Conservation (phyloP, 2,329 filamentous ascomycete species). For the Botrytis deweyae region DNA sequence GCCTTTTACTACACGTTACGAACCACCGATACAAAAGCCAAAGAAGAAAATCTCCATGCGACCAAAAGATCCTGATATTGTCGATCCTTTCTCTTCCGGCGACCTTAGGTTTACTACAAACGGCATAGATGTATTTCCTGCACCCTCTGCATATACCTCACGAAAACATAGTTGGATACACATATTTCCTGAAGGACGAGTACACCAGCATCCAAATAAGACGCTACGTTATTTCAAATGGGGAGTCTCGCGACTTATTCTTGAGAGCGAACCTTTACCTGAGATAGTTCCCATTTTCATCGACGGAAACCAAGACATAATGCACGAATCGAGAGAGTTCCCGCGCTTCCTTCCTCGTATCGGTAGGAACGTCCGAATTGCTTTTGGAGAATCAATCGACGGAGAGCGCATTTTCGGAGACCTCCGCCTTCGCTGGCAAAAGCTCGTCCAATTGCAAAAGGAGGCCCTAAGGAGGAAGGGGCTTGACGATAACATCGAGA, state of each 20-base stretch:
- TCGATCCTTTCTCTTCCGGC: slow-evolving; percentile 55
- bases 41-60: slow-evolving; percentile 19
- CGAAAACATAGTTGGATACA: slow-evolving; percentile 85
- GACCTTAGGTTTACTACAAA: slow-evolving; percentile 62
- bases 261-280: slow-evolving; percentile 84
- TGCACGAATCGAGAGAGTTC: slow-evolving; percentile 78
- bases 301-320: slow-evolving; percentile 82
- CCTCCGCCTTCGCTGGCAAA: slow-evolving; percentile 71
- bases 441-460: slow-evolving; percentile 56
- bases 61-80: slow-evolving; percentile 37
- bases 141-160: slow-evolving; percentile 68
- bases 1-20: slow-evolving; percentile 44
- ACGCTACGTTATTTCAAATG: slow-evolving; percentile 97
- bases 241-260: slow-evolving; percentile 86
- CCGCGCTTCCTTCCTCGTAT: slow-evolving; percentile 79
- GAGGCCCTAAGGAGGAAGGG: slow-evolving; percentile 42
- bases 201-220: slow-evolving; percentile 79
- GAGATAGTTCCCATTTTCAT: slow-evolving; percentile 94
- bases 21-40: slow-evolving; percentile 6
- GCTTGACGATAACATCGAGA: slow-evolving; percentile 39
- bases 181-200: slow-evolving; percentile 92
- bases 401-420: slow-evolving; percentile 74
- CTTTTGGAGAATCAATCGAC: slow-evolving; percentile 77
- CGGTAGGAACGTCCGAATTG: slow-evolving; percentile 68
- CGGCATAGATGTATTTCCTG: slow-evolving; percentile 62